A percentile compares a stretch with the other conserved stretches of the same genome.
Evolutionary conservation across 1,139 yeast species (phyloP).

Genomic region (Barnettozyma hawaiiensis): DNA sequence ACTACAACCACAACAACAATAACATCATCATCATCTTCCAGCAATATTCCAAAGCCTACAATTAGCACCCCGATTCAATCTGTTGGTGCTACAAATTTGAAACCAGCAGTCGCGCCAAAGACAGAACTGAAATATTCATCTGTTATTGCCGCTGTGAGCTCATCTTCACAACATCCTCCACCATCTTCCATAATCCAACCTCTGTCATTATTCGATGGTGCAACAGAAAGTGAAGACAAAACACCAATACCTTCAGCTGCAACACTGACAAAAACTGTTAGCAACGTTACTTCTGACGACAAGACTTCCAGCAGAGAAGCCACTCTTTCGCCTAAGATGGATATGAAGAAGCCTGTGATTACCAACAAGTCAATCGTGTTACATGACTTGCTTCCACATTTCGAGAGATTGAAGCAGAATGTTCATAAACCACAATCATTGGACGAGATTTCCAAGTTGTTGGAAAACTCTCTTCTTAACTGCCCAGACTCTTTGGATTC

Average conservation of each 20-base stretch:
- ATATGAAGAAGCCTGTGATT: constrained; percentile 1
- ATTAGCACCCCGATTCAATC: constrained; percentile 13
- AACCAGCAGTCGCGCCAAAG: constrained; percentile 34
- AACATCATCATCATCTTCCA: constrained; percentile 3
- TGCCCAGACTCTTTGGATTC: constrained; percentile 94
- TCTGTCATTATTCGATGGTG: constrained; percentile 4
- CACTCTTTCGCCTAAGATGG: constrained; percentile 9
- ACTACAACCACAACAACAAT: not conserved
- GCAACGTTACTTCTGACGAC: not conserved
- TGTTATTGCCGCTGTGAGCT: constrained; percentile 43
- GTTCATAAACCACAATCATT: constrained; percentile 50
- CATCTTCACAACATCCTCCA: not conserved
- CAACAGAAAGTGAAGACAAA: constrained; percentile 7
- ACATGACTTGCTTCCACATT: constrained; percentile 35
- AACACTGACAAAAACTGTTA: not conserved
- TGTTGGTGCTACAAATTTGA: constrained; percentile 20
- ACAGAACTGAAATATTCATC: constrained; percentile 66
- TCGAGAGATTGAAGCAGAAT: constrained; percentile 41
- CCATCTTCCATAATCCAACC: constrained; percentile 1
- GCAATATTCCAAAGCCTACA: constrained; percentile 8
- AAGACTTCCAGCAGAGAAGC: constrained; percentile 8
- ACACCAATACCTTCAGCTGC: not conserved
- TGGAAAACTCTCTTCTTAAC: constrained; percentile 73
- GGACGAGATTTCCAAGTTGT: constrained; percentile 42
- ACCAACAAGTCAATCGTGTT: constrained; percentile 9